Conservation (phyloP, 2,329 filamentous ascomycete genomes). For the Madurella fahalii region DNA sequence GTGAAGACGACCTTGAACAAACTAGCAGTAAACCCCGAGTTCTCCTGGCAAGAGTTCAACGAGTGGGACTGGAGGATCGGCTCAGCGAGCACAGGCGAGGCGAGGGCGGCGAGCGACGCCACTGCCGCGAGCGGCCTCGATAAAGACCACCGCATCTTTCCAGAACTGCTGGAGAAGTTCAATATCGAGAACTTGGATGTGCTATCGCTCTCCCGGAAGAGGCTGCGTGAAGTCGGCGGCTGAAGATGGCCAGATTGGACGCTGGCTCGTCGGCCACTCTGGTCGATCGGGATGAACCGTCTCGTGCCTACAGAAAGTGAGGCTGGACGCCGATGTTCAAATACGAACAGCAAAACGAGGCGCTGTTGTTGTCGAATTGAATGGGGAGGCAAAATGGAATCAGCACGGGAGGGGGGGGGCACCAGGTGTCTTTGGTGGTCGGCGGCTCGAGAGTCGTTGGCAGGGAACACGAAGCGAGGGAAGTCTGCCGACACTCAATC, state of each 20-base stretch:
- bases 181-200: conserved; percentile 1
- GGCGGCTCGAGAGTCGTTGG: conserved; percentile 14
- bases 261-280: neutral
- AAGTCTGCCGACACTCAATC: conserved; percentile 22
- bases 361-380: conserved; percentile 6
- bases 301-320: neutral
- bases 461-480: conserved; percentile 27
- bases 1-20: conserved; percentile 83
- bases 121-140: conserved; percentile 44
- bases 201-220: conserved; percentile 4
- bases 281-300: neutral
- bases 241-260: neutral
- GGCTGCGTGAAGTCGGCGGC: neutral
- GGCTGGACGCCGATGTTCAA: too few relatives aligned
- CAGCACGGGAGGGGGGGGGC: neutral
- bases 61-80: conserved; percentile 71
- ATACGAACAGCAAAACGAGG: conserved; percentile 2
- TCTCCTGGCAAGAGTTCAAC: conserved; percentile 76
- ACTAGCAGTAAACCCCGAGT: conserved; percentile 81
- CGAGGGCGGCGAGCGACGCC: conserved; percentile 41
- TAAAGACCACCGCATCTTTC: conserved; percentile 44
- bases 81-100: conserved; percentile 48
- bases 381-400: neutral
- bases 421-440: neutral
- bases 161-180: neutral